Evolutionary conservation across 2,329 filamentous ascomycete genomes (phyloP).

Genomic region (Botrytis elliptica): DNA sequence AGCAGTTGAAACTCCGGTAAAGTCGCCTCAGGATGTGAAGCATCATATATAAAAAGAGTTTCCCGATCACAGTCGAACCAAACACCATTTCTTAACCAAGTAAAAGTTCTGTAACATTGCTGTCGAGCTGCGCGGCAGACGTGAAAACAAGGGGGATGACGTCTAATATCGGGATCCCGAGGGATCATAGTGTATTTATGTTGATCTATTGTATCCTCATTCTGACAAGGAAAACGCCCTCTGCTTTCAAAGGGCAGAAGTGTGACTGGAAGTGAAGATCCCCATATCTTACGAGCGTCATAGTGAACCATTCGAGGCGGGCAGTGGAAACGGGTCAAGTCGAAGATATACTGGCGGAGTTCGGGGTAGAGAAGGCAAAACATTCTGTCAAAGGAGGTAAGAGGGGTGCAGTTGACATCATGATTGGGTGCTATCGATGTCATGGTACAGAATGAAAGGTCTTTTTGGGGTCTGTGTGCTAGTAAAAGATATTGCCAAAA

Average conservation of each 20-base stretch:
- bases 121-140: not conserved
- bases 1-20: not conserved
- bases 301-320: not conserved
- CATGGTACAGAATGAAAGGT: too few species aligned
- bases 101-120: not conserved
- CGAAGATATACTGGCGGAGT: not conserved
- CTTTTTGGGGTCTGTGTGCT: too few species aligned
- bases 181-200: not conserved
- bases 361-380: not conserved
- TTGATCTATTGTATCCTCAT: not conserved
- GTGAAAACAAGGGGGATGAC: not conserved
- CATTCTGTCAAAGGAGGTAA: not conserved
- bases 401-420: not conserved
- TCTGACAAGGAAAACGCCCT: too few species aligned
- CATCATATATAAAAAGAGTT: not conserved
- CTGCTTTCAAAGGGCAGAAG: not conserved
- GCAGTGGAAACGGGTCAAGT: not conserved
- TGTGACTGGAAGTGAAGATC: not conserved
- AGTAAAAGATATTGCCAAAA: not conserved
- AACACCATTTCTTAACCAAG: not conserved
- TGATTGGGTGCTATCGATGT: too few species aligned
- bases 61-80: not conserved
- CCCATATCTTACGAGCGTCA: not conserved
- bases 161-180: not conserved
- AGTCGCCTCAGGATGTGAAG: not conserved